Evolutionary conservation across 495 filamentous ascomycete species (phyloP).

Genomic region (Hyaloscypha variabilis): DNA sequence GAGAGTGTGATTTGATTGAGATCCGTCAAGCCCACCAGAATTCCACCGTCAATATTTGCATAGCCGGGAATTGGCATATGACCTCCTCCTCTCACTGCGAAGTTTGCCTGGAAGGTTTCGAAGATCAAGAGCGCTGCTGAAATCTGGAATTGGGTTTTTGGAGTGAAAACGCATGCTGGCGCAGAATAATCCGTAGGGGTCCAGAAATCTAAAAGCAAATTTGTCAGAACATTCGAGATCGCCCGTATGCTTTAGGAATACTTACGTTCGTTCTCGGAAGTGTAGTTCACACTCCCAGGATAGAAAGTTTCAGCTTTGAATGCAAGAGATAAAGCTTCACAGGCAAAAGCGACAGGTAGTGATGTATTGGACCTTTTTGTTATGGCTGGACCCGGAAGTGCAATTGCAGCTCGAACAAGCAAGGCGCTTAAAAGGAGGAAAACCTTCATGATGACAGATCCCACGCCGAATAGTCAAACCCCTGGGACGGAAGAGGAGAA

Average conservation of each 20-base stretch:
- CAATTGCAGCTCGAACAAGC: background rate
- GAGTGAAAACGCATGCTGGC: constrained; percentile 20
- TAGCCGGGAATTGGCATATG: constrained; percentile 31
- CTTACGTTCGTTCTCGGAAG: constrained; percentile 20
- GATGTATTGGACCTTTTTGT: constrained; percentile 2
- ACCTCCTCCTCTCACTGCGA: constrained; percentile 41
- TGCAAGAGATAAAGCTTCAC: constrained; percentile 13
- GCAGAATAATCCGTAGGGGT: constrained; percentile 8
- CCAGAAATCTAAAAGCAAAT: constrained; percentile 12
- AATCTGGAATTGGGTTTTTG: background rate
- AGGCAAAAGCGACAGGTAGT: constrained; percentile 9
- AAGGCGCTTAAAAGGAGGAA: constrained; percentile 5
- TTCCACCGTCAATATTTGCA: constrained; percentile 34
- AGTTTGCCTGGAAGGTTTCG: constrained; percentile 6
- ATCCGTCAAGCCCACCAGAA: constrained; percentile 33
- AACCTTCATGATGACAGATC: constrained; percentile 9
- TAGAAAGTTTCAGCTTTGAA: constrained; percentile 8
- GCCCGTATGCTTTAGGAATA: background rate
- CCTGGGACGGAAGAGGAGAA: too few relatives aligned
- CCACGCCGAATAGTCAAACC: too few relatives aligned
- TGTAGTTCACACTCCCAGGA: constrained; percentile 16
- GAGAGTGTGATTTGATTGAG: constrained; percentile 35
- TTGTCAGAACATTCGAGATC: constrained; percentile 3
- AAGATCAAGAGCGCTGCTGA: constrained; percentile 16
- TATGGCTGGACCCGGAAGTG: constrained; percentile 1